These are phyloP conservation scores for Fusarium palustre DNA, from an alignment of 2,329 filamentous ascomycete genomes.

Conservation along the genomic window DNA sequence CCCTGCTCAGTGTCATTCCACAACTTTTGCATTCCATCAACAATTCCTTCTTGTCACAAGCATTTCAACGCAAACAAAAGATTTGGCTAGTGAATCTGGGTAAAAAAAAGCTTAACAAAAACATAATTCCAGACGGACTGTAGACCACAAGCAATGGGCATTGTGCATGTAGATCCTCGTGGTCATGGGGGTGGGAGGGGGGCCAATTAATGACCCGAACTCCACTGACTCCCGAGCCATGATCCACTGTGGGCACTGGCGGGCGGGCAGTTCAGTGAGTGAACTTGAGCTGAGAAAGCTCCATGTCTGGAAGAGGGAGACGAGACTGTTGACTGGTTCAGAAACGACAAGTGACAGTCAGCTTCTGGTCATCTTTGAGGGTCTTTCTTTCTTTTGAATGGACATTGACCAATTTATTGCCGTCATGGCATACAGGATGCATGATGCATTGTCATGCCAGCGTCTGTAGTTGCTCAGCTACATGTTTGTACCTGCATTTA, in stretches of 20 bases:
- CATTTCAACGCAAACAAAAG: background rate
- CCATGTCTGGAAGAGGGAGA: background rate
- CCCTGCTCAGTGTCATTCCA: background rate
- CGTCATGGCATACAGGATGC: background rate
- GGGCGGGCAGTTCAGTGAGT: too few species aligned
- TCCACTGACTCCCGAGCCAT: conserved; percentile 6
- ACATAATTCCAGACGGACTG: background rate
- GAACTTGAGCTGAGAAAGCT: background rate
- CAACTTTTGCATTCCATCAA: background rate
- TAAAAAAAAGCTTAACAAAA: background rate
- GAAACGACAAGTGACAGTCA: background rate
- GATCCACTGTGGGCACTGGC: conserved; percentile 10
- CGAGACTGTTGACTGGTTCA: conserved; percentile 1
- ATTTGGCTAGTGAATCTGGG: background rate
- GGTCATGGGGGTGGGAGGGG: background rate
- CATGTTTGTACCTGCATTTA: conserved; percentile 10
- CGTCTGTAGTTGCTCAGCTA: background rate
- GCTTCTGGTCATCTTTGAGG: background rate
- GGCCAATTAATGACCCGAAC: conserved; percentile 2
- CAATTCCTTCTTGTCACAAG: background rate
- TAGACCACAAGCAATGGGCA: background rate
- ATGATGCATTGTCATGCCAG: background rate
- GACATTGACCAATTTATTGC: background rate
- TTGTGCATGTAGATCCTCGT: conserved; percentile 15
- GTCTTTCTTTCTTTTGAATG: background rate